Evolutionary conservation across 1,139 yeast species (phyloP).

Genomic region (Suhomyces ambrosiae): DNA sequence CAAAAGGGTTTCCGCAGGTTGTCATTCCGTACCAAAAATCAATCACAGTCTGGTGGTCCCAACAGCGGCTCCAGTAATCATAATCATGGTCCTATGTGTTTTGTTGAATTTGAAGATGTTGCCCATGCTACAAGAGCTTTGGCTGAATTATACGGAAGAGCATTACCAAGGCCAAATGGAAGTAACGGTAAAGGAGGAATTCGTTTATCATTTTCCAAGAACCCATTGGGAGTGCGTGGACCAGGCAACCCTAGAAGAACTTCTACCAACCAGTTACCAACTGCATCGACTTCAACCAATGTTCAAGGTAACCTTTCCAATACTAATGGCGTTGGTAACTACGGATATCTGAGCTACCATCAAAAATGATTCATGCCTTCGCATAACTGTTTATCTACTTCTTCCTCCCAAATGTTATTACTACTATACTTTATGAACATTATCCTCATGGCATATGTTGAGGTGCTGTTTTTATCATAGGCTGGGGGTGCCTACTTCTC

Average conservation of each 20-base stretch:
- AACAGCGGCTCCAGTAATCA: constrained; percentile 33
- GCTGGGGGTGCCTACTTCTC: background rate
- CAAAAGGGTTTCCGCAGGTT: constrained; percentile 92
- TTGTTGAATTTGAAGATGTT: constrained; percentile 97
- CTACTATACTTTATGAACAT: constrained; percentile 13
- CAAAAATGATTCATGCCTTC: constrained; percentile 17
- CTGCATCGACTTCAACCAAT: constrained; percentile 12
- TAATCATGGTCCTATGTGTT: constrained; percentile 96
- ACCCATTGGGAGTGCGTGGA: constrained; percentile 95
- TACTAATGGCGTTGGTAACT: constrained; percentile 32
- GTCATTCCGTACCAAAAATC: constrained; percentile 78
- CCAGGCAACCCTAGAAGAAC: constrained; percentile 52
- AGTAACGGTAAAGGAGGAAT: constrained; percentile 89
- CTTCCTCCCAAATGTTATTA: constrained; percentile 14
- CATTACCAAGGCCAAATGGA: constrained; percentile 69
- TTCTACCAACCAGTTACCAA: constrained; percentile 37
- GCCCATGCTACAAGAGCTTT: constrained; percentile 90
- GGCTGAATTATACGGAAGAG: constrained; percentile 89
- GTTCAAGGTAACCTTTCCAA: constrained; percentile 12
- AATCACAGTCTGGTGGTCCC: constrained; percentile 39
- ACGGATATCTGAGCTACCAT: constrained; percentile 41
- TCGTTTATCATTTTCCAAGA: constrained; percentile 88
- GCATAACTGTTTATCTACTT: constrained; percentile 14
- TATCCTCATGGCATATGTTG: constrained; percentile 6
- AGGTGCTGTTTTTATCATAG: background rate